Base-by-base conservation (phyloP, 129 eudicot species). In the Escallonia rubra region DNA sequence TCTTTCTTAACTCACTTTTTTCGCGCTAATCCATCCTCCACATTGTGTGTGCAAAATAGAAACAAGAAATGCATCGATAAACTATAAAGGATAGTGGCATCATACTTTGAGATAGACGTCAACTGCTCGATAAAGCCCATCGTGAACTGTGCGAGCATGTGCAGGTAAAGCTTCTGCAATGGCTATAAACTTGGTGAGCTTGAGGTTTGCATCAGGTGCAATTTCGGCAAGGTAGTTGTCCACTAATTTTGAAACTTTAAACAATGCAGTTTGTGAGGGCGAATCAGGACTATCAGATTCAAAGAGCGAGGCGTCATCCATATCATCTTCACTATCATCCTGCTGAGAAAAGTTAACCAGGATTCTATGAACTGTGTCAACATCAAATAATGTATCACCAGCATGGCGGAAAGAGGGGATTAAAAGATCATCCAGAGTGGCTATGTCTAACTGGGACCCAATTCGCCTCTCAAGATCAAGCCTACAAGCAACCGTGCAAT, bases 91-190 rank as follows among this genome's bases (percentile, higher is more conserved):
- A 62, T 23, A 8, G 34, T 7, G 41, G 11, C 7, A 13, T n/a
- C 81, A 14, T 87, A 94, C 99, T 78, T 94, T 94, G 76, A 94
- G 95, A 78, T 86, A 94, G 67, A 94, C 78, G 71, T 94, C 99
- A 43, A 94, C 83, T 39, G 99, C 84, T 67, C 96, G 82, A 80
- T 94, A 94, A 45, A 94, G 45, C 10, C 96, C 91, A 58, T 94
- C 99, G 39, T 94, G 97, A 45, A 78, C 56, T 11, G 93, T 87
- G 3, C 99, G 92, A 7, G 99, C 94, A 65, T 94, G 96, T 3
- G 90, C 80, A 0, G 99, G 99, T 66, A 93, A 80, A 67, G 83
- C 59, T 50, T 89, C 96, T 11, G 99, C 99, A 63, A 93, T 70
- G 4, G 87, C 92, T 14, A 86, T 72, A 73, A 93, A 93, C 81